Conservation (phyloP, 805 yeast genomes). For the Clavispora asparagi region DNA sequence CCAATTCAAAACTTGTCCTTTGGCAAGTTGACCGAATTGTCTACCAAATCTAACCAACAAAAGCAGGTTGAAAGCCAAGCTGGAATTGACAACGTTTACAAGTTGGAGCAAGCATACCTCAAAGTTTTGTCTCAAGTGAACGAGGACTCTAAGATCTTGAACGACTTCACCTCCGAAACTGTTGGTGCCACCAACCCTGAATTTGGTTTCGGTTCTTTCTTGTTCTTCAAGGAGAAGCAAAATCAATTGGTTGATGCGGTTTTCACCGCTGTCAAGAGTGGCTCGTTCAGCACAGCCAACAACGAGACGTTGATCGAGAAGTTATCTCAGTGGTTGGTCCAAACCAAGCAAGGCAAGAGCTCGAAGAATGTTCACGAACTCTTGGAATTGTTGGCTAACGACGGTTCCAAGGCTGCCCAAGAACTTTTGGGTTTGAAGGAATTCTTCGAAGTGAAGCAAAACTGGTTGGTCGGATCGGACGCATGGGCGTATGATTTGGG, state of each 20-base stretch:
- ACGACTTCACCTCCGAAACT: constrained; percentile 47
- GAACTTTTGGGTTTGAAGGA: constrained; percentile 44
- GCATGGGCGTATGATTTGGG: constrained; percentile 95
- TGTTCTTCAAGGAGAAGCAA: constrained; percentile 52
- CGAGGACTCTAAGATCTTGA: constrained; percentile 50
- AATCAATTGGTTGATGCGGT: constrained; percentile 41
- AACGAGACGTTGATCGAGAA: constrained; percentile 47
- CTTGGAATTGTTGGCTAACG: constrained; percentile 34
- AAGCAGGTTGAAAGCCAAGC: constrained; percentile 17
- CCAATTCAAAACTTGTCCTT: constrained; percentile 63
- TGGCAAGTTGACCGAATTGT: constrained; percentile 40
- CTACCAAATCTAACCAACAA: constrained; percentile 24
- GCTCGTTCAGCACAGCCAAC: constrained; percentile 37
- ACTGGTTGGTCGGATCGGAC: constrained; percentile 92
- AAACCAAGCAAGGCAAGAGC: constrained; percentile 34
- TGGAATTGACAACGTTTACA: constrained; percentile 44
- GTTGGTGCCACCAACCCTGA: constrained; percentile 65
- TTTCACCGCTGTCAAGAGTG: constrained; percentile 41
- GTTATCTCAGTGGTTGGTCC: constrained; percentile 68
- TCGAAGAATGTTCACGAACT: constrained; percentile 27
- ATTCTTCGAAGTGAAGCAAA: constrained; percentile 43
- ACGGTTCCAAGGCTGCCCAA: constrained; percentile 37
- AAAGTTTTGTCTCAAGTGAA: constrained; percentile 70
- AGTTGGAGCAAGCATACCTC: constrained; percentile 70
- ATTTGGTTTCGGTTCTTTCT: constrained; percentile 76